A percentile compares a stretch with the other conserved stretches of the same genome.
Evolutionary conservation across 305 asterid species (phyloP).

Genomic region (Fraxinus dipetala): DNA sequence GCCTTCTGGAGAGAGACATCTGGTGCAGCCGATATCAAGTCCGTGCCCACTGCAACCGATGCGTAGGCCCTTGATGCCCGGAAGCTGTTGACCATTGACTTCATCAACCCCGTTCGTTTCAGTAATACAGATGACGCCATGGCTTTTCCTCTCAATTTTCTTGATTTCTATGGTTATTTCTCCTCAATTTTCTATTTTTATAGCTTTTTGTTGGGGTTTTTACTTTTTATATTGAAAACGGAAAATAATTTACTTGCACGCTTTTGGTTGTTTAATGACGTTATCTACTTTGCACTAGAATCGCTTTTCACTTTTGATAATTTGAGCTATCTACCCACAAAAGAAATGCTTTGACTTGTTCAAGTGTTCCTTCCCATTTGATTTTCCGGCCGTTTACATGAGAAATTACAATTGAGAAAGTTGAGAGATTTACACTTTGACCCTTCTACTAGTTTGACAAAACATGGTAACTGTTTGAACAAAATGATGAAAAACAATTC

Average conservation of each 20-base stretch:
- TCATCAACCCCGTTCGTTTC: constrained; percentile 43
- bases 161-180: background rate
- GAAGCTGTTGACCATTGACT: constrained; percentile 35
- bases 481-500: too few species aligned
- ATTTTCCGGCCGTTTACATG: background rate
- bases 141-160: background rate
- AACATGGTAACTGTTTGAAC: too few species aligned
- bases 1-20: constrained; percentile 82
- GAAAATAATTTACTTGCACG: background rate
- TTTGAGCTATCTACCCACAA: background rate
- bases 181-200: background rate
- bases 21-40: constrained; percentile 60
- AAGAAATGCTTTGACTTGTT: background rate
- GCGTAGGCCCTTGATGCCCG: constrained; percentile 57
- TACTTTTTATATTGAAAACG: background rate
- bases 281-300: background rate
- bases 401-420: background rate
- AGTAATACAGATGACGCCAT: constrained; percentile 50
- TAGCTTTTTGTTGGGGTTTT: background rate
- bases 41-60: constrained; percentile 67
- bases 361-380: background rate
- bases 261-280: background rate
- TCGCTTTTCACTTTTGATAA: background rate
- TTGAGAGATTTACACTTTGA: background rate
- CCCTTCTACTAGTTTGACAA: too few species aligned